Evolutionary conservation across 2,329 filamentous ascomycete species (phyloP).

Genomic region (Paecilomyces dactylethromorphus): DNA sequence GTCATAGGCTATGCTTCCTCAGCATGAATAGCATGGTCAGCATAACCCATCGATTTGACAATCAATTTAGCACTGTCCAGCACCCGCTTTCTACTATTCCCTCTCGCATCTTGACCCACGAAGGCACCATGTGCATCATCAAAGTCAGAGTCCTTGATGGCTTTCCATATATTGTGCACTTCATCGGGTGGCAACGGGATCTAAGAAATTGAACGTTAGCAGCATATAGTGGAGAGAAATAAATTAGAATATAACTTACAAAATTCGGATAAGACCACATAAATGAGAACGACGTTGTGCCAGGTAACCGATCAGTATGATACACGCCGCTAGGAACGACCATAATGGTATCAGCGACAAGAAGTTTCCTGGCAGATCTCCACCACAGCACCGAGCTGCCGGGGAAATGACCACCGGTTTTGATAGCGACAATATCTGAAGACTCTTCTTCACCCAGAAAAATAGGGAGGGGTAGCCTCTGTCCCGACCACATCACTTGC

Average conservation of each 20-base stretch:
- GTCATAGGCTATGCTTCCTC: constrained; percentile 7
- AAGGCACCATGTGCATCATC: constrained; percentile 63
- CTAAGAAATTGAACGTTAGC: constrained; percentile 18
- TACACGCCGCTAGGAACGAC: constrained; percentile 51
- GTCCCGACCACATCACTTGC: constrained; percentile 23
- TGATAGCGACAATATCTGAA: constrained; percentile 54
- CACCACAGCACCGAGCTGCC: constrained; percentile 64
- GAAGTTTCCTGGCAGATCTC: constrained; percentile 52
- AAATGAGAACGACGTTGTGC: constrained; percentile 55
- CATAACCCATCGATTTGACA: constrained; percentile 38
- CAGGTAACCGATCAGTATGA: constrained; percentile 27
- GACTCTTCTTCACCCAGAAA: constrained; percentile 3
- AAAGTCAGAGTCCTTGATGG: constrained; percentile 57
- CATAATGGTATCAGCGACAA: constrained; percentile 71
- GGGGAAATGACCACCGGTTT: constrained; percentile 73
- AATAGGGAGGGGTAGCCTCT: constrained; percentile 32
- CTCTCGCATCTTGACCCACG: constrained; percentile 54
- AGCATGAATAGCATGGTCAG: constrained; percentile 23
- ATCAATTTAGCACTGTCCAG: constrained; percentile 74
- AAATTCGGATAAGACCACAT: constrained; percentile 71
- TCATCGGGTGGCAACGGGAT: constrained; percentile 63
- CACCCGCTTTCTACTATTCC: constrained; percentile 56
- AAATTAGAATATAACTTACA: constrained; percentile 13
- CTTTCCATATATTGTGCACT: constrained; percentile 63
- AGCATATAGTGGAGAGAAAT: neutral